Evolutionary conservation across 129 eudicot genomes (phyloP).

Genomic region (Centrapalus pauciflorus): DNA sequence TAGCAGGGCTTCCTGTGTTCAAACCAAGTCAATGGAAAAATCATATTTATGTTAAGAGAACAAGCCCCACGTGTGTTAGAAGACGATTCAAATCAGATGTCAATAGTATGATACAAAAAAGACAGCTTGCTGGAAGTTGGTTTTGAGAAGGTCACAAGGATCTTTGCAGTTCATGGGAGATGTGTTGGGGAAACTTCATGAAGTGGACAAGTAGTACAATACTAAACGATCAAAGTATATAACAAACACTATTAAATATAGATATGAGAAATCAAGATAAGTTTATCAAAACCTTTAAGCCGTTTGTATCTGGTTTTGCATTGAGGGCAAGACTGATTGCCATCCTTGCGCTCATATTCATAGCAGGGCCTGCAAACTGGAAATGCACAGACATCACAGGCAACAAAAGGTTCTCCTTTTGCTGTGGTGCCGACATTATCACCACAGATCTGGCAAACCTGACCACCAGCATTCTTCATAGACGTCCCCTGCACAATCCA

Average conservation of each 20-base stretch:
- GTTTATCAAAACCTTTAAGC: conserved; percentile 56
- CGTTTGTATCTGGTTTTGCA: conserved; percentile 93
- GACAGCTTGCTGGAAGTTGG: too few relatives aligned
- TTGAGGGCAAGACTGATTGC: conserved; percentile 84
- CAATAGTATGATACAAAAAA: neutral
- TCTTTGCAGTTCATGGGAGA: neutral
- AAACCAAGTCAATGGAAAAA: neutral
- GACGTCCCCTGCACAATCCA: conserved; percentile 51
- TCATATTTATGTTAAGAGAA: neutral
- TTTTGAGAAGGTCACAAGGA: too few relatives aligned
- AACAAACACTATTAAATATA: neutral
- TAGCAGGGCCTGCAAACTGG: conserved; percentile 94
- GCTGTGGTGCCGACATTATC: conserved; percentile 64
- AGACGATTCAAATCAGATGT: conserved; percentile 1
- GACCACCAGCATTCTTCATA: conserved; percentile 56
- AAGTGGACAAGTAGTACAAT: neutral
- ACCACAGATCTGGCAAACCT: conserved; percentile 91
- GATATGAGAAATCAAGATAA: neutral
- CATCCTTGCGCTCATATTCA: conserved; percentile 90
- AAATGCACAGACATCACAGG: conserved; percentile 79
- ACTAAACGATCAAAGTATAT: neutral
- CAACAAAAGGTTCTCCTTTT: conserved; percentile 71
- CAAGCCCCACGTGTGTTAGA: neutral
- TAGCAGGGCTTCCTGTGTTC: conserved; percentile 68
- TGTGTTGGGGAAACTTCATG: neutral